Evolutionary conservation across 1,139 yeast species (phyloP).

Genomic region (Candida sp.): DNA sequence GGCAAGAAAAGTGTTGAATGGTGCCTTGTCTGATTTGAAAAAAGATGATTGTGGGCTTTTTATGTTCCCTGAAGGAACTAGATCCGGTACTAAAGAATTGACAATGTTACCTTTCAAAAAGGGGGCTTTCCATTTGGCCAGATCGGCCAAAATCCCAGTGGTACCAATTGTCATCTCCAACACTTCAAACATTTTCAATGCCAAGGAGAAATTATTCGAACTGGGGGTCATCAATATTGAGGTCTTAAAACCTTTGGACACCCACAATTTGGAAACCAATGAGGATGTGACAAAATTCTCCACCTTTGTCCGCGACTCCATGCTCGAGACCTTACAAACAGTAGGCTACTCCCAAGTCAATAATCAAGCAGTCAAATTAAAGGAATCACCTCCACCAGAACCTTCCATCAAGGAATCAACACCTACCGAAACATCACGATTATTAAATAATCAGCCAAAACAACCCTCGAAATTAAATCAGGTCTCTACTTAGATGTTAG

Average conservation of each 20-base stretch:
- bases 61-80: slow-evolving; percentile 95
- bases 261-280: slow-evolving; percentile 50
- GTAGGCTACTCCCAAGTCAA: slow-evolving; percentile 29
- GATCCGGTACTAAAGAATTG: slow-evolving; percentile 71
- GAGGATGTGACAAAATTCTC: slow-evolving; percentile 56
- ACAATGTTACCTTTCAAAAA: slow-evolving; percentile 85
- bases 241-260: slow-evolving; percentile 66
- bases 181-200: slow-evolving; percentile 69
- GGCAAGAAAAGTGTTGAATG: slow-evolving; percentile 70
- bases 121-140: slow-evolving; percentile 97
- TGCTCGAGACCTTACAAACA: slow-evolving; percentile 25
- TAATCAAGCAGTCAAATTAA: not conserved
- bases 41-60: slow-evolving; percentile 65
- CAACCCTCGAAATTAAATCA: not conserved
- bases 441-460: not conserved
- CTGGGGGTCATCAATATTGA: slow-evolving; percentile 60
- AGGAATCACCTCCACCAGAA: not conserved
- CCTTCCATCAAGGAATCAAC: not conserved
- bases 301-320: slow-evolving; percentile 30
- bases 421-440: not conserved
- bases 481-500: not conserved
- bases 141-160: slow-evolving; percentile 85
- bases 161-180: slow-evolving; percentile 87
- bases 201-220: slow-evolving; percentile 53
- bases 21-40: slow-evolving; percentile 63